Percentiles rank a stretch among this genome's conserved stretches.
These are phyloP conservation scores for Suhomyces sp. DNA, from an alignment of 805 yeast species.

Conservation along the genomic window DNA sequence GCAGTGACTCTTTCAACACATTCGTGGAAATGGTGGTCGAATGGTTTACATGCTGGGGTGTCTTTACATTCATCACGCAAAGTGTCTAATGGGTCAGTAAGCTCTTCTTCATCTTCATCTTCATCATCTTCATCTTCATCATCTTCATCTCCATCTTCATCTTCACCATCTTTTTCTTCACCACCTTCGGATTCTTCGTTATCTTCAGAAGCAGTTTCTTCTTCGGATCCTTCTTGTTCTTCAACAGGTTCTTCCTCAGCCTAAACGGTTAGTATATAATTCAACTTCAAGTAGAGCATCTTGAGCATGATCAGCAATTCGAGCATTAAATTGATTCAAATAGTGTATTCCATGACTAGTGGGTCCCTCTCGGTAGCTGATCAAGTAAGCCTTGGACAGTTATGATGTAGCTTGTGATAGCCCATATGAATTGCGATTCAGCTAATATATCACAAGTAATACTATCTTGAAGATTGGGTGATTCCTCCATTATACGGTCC, in stretches of 20 bases:
- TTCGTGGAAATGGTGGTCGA: slow-evolving; percentile 87
- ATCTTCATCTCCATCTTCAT: slow-evolving; percentile 48
- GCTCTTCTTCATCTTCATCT: slow-evolving; percentile 69
- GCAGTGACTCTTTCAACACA: slow-evolving; percentile 93
- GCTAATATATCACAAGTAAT: too few species aligned
- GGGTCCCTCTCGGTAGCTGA: too few species aligned
- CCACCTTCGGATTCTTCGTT: slow-evolving; percentile 27
- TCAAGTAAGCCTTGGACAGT: too few species aligned
- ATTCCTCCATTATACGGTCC: too few species aligned
- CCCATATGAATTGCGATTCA: too few species aligned
- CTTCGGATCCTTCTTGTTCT: slow-evolving; percentile 21
- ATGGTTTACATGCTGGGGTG: slow-evolving; percentile 64
- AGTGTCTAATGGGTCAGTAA: slow-evolving; percentile 46
- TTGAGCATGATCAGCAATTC: neutral
- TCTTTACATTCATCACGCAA: slow-evolving; percentile 61
- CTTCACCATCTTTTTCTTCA: slow-evolving; percentile 36
- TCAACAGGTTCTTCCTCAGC: slow-evolving; percentile 27
- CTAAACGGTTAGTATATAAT: slow-evolving; percentile 21
- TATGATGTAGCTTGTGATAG: too few species aligned
- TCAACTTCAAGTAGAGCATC: too few species aligned
- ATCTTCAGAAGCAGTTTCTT: too few species aligned
- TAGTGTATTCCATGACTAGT: too few species aligned
- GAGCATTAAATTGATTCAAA: neutral
- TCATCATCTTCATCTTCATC: slow-evolving; percentile 61
- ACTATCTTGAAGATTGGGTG: too few species aligned